phyloP scores from a whole-genome alignment of 208 protist species.

The Blechomonas ayalai region DNA sequence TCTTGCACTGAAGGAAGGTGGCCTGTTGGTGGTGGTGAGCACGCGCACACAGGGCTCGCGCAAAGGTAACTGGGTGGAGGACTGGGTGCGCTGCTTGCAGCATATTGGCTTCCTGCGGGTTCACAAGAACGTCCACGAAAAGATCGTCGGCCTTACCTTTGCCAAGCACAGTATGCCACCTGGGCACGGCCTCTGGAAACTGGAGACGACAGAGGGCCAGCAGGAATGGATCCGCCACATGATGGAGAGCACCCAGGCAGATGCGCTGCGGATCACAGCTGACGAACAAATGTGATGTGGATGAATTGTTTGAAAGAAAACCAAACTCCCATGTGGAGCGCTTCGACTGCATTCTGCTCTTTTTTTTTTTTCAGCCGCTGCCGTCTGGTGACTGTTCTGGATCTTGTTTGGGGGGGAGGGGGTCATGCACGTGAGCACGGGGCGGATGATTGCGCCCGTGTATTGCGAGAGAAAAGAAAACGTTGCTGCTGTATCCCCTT shows the following conservation, averaged over 20 bases:
- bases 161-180: constrained; percentile 9
- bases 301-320: not conserved
- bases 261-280: constrained; percentile 41
- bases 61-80: constrained; percentile 42
- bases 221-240: constrained; percentile 26
- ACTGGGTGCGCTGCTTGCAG: constrained; percentile 50
- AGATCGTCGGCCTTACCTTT: constrained; percentile 76
- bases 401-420: too few relatives aligned
- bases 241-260: constrained; percentile 27
- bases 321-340: not conserved
- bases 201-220: constrained; percentile 14
- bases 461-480: too few relatives aligned
- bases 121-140: constrained; percentile 45
- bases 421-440: too few relatives aligned
- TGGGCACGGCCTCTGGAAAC: not conserved
- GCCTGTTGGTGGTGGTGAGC: constrained; percentile 75
- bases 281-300: constrained; percentile 19
- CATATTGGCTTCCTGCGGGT: constrained; percentile 66
- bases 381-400: not conserved
- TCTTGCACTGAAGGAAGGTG: constrained; percentile 55
- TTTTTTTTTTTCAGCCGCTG: constrained; percentile 5
- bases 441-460: too few relatives aligned
- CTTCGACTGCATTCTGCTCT: not conserved
- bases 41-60: constrained; percentile 77
- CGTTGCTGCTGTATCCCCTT: too few relatives aligned